Base-by-base conservation (phyloP, 23 red algal genomes). In the Gracilaria gracilis region DNA sequence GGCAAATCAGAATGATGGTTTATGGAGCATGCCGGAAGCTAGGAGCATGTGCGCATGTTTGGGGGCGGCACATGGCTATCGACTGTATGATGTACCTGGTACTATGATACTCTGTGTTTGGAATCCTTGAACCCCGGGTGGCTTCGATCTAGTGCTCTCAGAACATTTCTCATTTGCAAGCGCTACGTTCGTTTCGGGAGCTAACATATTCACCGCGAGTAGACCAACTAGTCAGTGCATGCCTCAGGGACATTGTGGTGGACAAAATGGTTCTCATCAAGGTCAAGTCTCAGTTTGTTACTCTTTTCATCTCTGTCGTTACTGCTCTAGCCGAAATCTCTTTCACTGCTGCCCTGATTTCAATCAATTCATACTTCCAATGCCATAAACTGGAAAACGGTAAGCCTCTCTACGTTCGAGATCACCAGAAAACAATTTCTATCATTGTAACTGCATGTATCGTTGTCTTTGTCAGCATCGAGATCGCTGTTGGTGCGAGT, bases 251-350 rank as follows among this genome's bases (percentile, higher is more conserved):
- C 59, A 64, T 20, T 64, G 59, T 6, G 28, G 21, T 64, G 4
- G 4, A 17, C 59, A 64, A 64, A 64, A 64, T 64, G 59, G 59
- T 64, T 64, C n/a, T 64, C 59, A 64, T 64, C 21, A 31, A 31
- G 4, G 59, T 64, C 28, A 64, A 64, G 59, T 64, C 59, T 64
- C 59, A 64, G 28, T n/a, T 64, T 64, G 59, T 64, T 31, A 27
- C 59, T 64, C 59, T 64, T n/a, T 64, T 64, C 17, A 64, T 64
- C 59, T 11, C 8, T 27, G n/a, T 64, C 59, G 59, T 31, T 20
- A 64, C 59, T 20, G 59, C 59, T 6, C n/a, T 64, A 11, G 59
- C 59, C 8, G 59, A 64, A 31, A n/a, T 64, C 59, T 64, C 59
- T 20, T 64, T 64, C 59, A 64, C 59, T 6, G 28, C 59, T 64